Conservation (phyloP, 352 stramenopile species). For the Plasmopara halstedii region DNA sequence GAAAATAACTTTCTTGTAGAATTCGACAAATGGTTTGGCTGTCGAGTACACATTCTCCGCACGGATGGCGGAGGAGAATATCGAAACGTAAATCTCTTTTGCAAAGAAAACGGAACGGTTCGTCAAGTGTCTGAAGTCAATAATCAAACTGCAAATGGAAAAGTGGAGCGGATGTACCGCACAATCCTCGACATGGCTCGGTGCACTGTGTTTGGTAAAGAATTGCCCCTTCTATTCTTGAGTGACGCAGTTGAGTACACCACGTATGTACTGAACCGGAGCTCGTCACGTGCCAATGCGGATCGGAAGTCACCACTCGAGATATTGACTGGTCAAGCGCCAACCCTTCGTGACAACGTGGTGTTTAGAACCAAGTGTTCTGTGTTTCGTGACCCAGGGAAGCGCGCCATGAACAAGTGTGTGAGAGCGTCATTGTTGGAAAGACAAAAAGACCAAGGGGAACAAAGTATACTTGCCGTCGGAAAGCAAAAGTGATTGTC, state of each 20-base stretch:
- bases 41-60: background rate
- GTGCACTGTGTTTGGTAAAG: background rate
- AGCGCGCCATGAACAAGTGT: background rate
- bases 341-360: background rate
- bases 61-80: background rate
- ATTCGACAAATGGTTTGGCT: background rate
- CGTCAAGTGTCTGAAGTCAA: no score
- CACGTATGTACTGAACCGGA: background rate
- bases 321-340: background rate
- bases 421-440: background rate
- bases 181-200: no score
- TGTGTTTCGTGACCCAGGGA: background rate
- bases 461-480: background rate
- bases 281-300: background rate
- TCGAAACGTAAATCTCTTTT: background rate
- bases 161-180: no score
- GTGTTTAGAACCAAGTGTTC: background rate
- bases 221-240: background rate
- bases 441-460: background rate
- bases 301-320: background rate
- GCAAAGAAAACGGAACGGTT: background rate
- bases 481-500: no score
- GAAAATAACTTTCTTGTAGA: background rate
- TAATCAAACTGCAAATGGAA: no score
- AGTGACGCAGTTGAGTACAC: background rate